These are phyloP conservation scores for Lipomyces yamanashiensis DNA, from an alignment of 805 yeast species.

Conservation along the genomic window DNA sequence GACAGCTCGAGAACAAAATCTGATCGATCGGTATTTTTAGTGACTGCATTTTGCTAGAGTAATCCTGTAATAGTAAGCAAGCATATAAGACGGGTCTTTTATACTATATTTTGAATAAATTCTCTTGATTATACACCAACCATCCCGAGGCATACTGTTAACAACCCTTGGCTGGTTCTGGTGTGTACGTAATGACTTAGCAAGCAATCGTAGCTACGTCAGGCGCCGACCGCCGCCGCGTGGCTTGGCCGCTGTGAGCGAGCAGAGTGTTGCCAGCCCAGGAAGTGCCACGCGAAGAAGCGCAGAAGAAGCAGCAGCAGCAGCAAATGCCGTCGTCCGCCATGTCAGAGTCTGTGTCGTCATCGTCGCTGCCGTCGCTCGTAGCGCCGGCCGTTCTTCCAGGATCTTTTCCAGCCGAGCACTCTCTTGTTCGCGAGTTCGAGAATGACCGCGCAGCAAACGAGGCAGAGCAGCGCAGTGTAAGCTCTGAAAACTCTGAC, in stretches of 20 bases:
- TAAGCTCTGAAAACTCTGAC: background rate
- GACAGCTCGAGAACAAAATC: conserved; percentile 59
- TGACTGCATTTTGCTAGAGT: no score
- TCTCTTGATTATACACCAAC: background rate
- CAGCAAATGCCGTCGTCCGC: conserved; percentile 3
- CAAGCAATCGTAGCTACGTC: background rate
- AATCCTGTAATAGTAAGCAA: no score
- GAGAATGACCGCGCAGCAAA: background rate
- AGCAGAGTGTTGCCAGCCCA: background rate
- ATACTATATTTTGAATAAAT: background rate
- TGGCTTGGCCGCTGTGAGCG: background rate
- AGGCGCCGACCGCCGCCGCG: background rate
- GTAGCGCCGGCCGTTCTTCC: conserved; percentile 15
- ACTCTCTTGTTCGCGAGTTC: background rate
- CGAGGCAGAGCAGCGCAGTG: background rate
- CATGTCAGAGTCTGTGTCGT: conserved; percentile 4
- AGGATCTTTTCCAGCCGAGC: conserved; percentile 18
- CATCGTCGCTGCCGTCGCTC: conserved; percentile 1
- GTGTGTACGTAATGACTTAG: background rate
- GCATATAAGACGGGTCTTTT: background rate
- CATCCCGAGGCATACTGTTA: no score
- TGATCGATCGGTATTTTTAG: background rate
- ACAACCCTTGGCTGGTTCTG: no score
- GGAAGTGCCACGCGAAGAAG: background rate
- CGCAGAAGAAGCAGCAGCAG: background rate